phyloP scores from a whole-genome alignment of 345 rosid genomes.

The Firmiana major region DNA sequence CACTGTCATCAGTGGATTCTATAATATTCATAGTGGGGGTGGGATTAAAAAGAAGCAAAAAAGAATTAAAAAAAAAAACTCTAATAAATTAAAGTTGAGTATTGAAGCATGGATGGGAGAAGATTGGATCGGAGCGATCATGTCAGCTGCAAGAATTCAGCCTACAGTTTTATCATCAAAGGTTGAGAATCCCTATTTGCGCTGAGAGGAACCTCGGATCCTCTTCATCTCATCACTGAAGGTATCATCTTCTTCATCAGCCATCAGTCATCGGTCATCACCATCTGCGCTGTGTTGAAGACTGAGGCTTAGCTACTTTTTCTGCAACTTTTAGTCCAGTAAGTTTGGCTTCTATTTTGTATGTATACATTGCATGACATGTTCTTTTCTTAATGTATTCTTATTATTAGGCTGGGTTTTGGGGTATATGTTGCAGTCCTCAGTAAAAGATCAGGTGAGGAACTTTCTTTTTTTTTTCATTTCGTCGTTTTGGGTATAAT shows the following conservation, averaged over 20 bases:
- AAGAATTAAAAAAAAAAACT: not conserved
- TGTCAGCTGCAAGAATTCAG: constrained; percentile 59
- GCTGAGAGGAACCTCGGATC: constrained; percentile 97
- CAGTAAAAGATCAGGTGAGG: constrained; percentile 19
- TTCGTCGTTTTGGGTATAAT: constrained; percentile 34
- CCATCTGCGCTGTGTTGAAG: constrained; percentile 26
- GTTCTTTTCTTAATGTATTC: constrained; percentile 20
- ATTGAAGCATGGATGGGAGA: constrained; percentile 42
- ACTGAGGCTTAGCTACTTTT: constrained; percentile 21
- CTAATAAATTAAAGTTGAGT: constrained; percentile 15
- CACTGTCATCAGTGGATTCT: constrained; percentile 22
- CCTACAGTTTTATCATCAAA: constrained; percentile 37
- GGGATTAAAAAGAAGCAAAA: not conserved
- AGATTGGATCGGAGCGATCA: constrained; percentile 90
- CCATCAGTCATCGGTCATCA: constrained; percentile 5
- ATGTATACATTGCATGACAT: constrained; percentile 34
- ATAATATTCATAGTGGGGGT: constrained; percentile 11
- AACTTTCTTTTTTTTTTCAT: constrained; percentile 17
- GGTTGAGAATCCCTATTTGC: constrained; percentile 45
- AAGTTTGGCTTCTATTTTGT: constrained; percentile 30
- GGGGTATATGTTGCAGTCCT: constrained; percentile 32
- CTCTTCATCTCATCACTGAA: constrained; percentile 54
- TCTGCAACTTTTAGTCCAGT: constrained; percentile 34
- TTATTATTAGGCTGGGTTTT: constrained; percentile 21
- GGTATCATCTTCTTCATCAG: constrained; percentile 31